Conservation (phyloP, 306 rosid genomes). For the Pyrus betulifolia region DNA sequence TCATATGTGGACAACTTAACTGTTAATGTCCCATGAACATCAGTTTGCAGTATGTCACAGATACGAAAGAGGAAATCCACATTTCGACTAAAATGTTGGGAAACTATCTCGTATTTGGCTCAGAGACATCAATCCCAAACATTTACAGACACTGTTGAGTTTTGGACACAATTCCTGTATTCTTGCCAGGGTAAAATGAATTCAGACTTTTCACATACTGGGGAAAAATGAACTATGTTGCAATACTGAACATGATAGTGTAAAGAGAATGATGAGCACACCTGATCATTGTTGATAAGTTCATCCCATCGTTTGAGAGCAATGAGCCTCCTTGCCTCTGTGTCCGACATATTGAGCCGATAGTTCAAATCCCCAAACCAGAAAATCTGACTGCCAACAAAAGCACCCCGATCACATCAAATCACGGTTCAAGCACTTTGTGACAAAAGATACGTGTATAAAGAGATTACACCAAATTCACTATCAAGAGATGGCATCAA, state of each 20-base stretch:
- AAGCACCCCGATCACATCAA: conserved; percentile 12
- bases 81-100: too few species aligned
- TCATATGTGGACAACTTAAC: too few species aligned
- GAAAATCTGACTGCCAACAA: conserved; percentile 67
- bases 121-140: too few species aligned
- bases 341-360: conserved; percentile 69
- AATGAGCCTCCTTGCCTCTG: conserved; percentile 50
- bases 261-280: conserved; percentile 21
- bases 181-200: background rate
- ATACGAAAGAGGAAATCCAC: too few species aligned
- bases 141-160: too few species aligned
- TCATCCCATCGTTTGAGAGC: conserved; percentile 69
- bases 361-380: conserved; percentile 97
- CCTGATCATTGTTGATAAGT: conserved; percentile 76
- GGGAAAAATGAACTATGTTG: background rate
- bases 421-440: conserved; percentile 7
- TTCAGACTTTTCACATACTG: background rate
- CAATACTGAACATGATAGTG: background rate
- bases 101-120: background rate
- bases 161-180: background rate
- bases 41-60: too few species aligned
- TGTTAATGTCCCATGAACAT: too few species aligned
- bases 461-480: too few species aligned
- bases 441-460: too few species aligned
- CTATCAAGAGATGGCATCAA: background rate